Percentiles rank a stretch among this genome's conserved stretches.
Conservation (phyloP, 1,284 basidiomycete genomes). For the Amylostereum chailletii region DNA sequence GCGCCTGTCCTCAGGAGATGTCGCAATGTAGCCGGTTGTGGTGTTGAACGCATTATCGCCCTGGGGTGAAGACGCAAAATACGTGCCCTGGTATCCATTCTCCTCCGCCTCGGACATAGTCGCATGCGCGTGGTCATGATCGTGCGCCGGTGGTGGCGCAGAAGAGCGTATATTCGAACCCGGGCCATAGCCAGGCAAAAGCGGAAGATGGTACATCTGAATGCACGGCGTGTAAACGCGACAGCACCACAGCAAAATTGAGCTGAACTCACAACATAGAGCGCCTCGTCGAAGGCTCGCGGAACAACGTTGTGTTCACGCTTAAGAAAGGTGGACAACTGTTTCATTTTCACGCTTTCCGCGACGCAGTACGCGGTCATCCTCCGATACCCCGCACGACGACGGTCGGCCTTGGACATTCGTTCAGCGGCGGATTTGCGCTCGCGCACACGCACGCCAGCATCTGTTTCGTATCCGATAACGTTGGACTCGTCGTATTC, state of each 20-base stretch:
- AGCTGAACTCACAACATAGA: conserved; percentile 69
- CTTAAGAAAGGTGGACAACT: conserved; percentile 78
- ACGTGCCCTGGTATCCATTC: conserved; percentile 80
- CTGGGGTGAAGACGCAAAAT: conserved; percentile 49
- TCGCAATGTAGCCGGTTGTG: conserved; percentile 45
- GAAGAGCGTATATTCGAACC: conserved; percentile 81
- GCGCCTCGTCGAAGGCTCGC: conserved; percentile 86
- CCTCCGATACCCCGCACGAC: conserved; percentile 67
- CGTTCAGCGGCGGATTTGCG: conserved; percentile 75
- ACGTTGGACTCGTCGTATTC: conserved; percentile 38
- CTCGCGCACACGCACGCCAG: conserved; percentile 44
- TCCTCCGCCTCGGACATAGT: conserved; percentile 84
- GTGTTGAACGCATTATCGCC: conserved; percentile 16
- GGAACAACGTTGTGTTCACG: conserved; percentile 90
- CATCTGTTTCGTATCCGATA: conserved; percentile 58
- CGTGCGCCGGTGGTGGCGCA: conserved; percentile 41
- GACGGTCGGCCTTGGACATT: conserved; percentile 70
- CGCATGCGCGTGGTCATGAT: conserved; percentile 45
- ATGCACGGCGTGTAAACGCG: conserved; percentile 3
- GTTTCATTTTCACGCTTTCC: conserved; percentile 75
- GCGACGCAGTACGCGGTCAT: conserved; percentile 86
- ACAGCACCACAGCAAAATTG: conserved; percentile 1
- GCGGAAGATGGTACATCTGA: conserved; percentile 85
- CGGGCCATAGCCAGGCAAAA: conserved; percentile 87
- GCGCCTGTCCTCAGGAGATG: background rate